Evolutionary conservation across 768 basidiomycete species (phyloP).

Genomic region (Trametes cingulata): DNA sequence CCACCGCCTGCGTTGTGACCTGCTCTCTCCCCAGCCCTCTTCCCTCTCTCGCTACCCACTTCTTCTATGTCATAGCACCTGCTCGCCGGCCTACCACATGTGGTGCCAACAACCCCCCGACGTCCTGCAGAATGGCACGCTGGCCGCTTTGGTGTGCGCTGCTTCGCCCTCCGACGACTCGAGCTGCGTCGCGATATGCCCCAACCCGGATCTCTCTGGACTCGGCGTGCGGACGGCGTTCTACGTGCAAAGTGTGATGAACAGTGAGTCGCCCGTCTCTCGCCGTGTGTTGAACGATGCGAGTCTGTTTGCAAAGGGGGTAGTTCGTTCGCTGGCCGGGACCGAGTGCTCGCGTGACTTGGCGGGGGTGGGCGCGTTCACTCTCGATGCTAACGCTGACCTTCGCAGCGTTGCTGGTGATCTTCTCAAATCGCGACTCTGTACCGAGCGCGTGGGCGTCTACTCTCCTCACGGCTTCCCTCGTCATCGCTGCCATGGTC

Average conservation of each 20-base stretch:
- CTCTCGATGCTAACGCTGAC: neutral
- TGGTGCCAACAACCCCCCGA: neutral
- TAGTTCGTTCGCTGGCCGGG: neutral
- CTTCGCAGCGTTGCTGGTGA: constrained; percentile 26
- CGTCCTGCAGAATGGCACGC: constrained; percentile 4
- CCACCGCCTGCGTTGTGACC: no score
- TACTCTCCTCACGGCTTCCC: constrained; percentile 27
- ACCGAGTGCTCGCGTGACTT: neutral
- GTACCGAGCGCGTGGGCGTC: constrained; percentile 31
- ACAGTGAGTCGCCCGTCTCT: constrained; percentile 19
- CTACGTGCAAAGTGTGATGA: constrained; percentile 30
- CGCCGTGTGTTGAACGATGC: neutral
- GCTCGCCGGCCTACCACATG: neutral
- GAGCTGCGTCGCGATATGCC: constrained; percentile 21
- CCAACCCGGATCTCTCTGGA: constrained; percentile 29
- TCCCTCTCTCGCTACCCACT: neutral
- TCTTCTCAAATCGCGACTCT: constrained; percentile 29
- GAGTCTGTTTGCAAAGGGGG: neutral
- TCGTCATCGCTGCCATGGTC: constrained; percentile 31
- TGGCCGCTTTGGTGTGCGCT: constrained; percentile 15
- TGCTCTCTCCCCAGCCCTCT: neutral
- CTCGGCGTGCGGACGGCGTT: constrained; percentile 31
- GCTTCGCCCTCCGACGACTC: neutral
- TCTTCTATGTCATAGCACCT: neutral
- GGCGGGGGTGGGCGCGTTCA: neutral